These are phyloP conservation scores for Penicillium chermesinum DNA, from an alignment of 495 filamentous ascomycete species.

Conservation along the genomic window DNA sequence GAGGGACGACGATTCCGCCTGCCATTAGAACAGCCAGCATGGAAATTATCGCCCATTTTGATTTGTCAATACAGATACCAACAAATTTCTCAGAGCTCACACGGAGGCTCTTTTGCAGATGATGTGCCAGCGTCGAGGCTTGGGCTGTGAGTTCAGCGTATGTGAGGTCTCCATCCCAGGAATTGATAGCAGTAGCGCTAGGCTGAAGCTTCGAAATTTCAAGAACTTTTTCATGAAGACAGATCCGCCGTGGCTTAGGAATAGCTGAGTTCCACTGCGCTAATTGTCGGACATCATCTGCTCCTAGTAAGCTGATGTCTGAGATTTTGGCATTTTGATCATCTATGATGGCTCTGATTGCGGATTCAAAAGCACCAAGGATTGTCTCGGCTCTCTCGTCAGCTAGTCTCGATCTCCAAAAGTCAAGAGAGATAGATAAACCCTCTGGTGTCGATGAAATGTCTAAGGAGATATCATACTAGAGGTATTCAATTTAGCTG, in stretches of 20 bases:
- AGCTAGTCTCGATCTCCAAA: background rate
- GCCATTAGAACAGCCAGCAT: background rate
- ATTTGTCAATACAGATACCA: background rate
- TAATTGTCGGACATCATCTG: background rate
- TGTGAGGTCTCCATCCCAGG: background rate
- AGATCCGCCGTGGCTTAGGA: background rate
- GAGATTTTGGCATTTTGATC: background rate
- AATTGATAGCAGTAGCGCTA: background rate
- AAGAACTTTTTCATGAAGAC: background rate
- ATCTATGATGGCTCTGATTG: background rate
- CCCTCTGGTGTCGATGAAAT: background rate
- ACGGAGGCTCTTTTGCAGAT: background rate
- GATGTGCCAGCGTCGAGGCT: background rate
- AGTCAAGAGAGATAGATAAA: background rate
- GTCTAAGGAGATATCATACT: background rate
- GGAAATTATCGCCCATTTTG: background rate
- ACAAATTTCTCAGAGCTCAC: background rate
- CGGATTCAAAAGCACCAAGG: background rate
- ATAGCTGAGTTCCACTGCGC: slow-evolving; percentile 1
- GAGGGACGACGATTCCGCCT: background rate
- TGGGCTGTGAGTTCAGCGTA: background rate
- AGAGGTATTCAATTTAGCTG: background rate
- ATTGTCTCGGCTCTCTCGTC: background rate
- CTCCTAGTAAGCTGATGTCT: background rate
- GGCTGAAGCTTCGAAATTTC: background rate